These are phyloP conservation scores for Metarhizium rileyi DNA, from an alignment of 2,329 filamentous ascomycete genomes.

Conservation along the genomic window DNA sequence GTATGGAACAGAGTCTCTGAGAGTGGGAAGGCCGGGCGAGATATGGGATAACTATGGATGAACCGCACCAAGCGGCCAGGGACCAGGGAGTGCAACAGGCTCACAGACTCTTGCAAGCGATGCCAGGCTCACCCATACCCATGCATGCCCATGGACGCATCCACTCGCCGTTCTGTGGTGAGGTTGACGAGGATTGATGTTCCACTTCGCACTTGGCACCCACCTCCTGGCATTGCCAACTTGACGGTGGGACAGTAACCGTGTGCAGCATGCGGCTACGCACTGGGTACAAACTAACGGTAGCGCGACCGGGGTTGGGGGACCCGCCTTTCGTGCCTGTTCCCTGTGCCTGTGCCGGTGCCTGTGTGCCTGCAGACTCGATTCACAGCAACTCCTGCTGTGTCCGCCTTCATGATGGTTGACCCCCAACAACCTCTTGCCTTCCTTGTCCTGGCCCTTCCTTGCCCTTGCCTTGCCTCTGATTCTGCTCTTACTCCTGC, in stretches of 20 bases:
- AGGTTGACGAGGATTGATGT: conserved; percentile 3
- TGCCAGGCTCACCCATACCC: not conserved
- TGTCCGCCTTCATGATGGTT: too few species aligned
- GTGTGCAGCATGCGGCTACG: not conserved
- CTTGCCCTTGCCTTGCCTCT: too few species aligned
- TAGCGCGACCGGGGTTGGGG: not conserved
- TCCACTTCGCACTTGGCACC: conserved; percentile 5
- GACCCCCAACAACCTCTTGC: too few species aligned
- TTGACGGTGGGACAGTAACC: not conserved
- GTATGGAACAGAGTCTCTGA: not conserved
- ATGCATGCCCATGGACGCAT: not conserved
- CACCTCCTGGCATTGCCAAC: not conserved
- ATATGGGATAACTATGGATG: conserved; percentile 4
- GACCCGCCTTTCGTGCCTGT: conserved; percentile 1
- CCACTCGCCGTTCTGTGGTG: not conserved
- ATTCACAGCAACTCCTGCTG: too few species aligned
- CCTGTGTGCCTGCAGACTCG: not conserved
- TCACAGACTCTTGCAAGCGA: not conserved
- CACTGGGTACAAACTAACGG: conserved; percentile 7
- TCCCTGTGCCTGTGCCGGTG: not conserved
- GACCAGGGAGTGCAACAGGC: not conserved
- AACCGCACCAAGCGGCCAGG: conserved; percentile 1
- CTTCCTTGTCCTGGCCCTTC: too few species aligned
- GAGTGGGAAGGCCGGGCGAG: conserved; percentile 2
- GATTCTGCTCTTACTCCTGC: too few species aligned